Percentiles rank a stretch among this genome's conserved stretches.
Conservation (phyloP, 495 filamentous ascomycete genomes). For the Neurospora cerealis region DNA sequence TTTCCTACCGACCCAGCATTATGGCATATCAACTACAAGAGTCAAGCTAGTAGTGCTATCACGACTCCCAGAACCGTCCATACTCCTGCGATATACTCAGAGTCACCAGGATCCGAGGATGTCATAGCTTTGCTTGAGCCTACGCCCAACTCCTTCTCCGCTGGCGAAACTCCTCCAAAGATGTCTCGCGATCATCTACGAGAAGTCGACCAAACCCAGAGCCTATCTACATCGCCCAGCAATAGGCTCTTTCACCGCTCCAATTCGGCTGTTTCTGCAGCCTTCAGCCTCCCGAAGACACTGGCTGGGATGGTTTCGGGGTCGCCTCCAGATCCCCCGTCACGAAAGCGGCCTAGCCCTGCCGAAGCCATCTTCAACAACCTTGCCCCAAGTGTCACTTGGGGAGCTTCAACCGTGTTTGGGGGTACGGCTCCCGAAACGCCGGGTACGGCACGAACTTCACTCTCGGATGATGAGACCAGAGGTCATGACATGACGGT, state of each 20-base stretch:
- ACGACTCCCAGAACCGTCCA: constrained; percentile 51
- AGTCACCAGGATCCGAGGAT: constrained; percentile 51
- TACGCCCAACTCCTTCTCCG: constrained; percentile 43
- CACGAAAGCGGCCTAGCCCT: constrained; percentile 55
- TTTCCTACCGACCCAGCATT: constrained; percentile 52
- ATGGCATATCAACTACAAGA: constrained; percentile 40
- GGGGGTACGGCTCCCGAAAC: constrained; percentile 35
- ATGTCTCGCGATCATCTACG: constrained; percentile 22
- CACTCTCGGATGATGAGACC: constrained; percentile 36
- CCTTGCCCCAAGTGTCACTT: constrained; percentile 49
- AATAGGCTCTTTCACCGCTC: constrained; percentile 39
- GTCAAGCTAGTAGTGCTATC: constrained; percentile 38
- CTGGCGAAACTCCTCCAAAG: constrained; percentile 59
- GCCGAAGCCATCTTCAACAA: constrained; percentile 56
- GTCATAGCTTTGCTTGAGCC: constrained; percentile 38
- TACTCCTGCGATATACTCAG: constrained; percentile 45
- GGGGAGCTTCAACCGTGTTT: constrained; percentile 54
- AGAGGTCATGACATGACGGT: constrained; percentile 30
- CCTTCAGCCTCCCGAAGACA: constrained; percentile 61
- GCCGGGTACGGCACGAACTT: constrained; percentile 31
- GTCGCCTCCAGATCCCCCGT: constrained; percentile 53
- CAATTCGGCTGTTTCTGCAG: constrained; percentile 50
- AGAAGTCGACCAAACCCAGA: constrained; percentile 37
- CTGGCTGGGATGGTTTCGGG: constrained; percentile 60
- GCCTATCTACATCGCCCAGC: constrained; percentile 65